Base-by-base conservation (phyloP, 1,284 basidiomycete species). In the Puccinia coronata region DNA sequence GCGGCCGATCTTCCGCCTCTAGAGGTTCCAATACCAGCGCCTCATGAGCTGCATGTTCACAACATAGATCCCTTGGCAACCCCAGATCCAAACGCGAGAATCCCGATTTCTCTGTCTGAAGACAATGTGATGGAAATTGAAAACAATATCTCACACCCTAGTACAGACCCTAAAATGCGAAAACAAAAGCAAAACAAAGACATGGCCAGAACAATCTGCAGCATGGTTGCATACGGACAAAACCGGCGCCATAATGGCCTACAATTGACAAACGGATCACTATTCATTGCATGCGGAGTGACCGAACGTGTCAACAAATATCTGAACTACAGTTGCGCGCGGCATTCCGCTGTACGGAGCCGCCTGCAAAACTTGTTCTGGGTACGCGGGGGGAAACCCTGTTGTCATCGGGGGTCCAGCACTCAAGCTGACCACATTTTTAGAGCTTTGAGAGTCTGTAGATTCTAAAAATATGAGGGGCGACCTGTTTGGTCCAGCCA, bases 311-410 rank as follows among this genome's bases (percentile, higher is more conserved):
- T 67, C 18, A 65, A 65, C 43, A 23, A 67, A 4, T 67, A 65
- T 28, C 61, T 77, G 0, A 61, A 77, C 41, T 51, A 61, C 61
- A 67, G n/a, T n/a, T n/a, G n/a, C n/a, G n/a, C n/a, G n/a, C n/a
- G n/a, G n/a, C n/a, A n/a, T n/a, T n/a, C n/a, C n/a, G n/a, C n/a
- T n/a, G n/a, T n/a, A n/a, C n/a, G n/a, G n/a, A n/a, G n/a, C n/a
- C n/a, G n/a, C n/a, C n/a, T n/a, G n/a, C n/a, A n/a, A n/a, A n/a
- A n/a, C n/a, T n/a, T n/a, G n/a, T n/a, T n/a, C n/a, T n/a, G n/a
- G n/a, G n/a, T n/a, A n/a, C n/a, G n/a, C n/a, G n/a, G n/a, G n/a
- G n/a, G n/a, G n/a, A n/a, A n/a, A n/a, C n/a, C n/a, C n/a, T n/a
- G n/a, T n/a, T n/a, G n/a, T n/a, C n/a, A n/a, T n/a, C n/a, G n/a